Percentiles rank a stretch among this genome's conserved stretches.
Evolutionary conservation across 768 basidiomycete species (phyloP).

Genomic region (Suillus paluster): DNA sequence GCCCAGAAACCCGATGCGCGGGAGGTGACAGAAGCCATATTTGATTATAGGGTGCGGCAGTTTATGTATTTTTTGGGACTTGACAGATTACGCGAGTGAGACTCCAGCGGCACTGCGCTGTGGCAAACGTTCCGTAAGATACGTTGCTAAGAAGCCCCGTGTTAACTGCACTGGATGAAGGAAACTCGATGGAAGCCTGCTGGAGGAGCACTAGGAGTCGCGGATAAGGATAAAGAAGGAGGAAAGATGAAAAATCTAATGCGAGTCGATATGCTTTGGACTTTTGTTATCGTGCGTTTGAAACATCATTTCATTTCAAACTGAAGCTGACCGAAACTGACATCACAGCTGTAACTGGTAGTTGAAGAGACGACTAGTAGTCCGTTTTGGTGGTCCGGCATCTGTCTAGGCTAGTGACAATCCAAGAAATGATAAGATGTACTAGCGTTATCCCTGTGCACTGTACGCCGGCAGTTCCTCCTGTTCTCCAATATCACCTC

Average conservation of each 20-base stretch:
- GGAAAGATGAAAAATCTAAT: background rate
- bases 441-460: conserved; percentile 3
- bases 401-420: background rate
- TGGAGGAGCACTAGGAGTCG: background rate
- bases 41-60: background rate
- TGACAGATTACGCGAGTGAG: conserved; percentile 12
- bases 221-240: background rate
- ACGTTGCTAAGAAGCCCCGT: background rate
- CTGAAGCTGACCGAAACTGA: background rate
- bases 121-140: background rate
- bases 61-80: background rate
- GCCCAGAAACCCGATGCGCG: conserved; percentile 57
- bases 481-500: conserved; percentile 32
- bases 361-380: background rate
- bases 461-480: conserved; percentile 49
- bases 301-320: background rate
- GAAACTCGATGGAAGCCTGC: background rate
- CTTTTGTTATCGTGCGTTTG: background rate
- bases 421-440: background rate
- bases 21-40: conserved; percentile 48
- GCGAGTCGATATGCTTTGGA: background rate
- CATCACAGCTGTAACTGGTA: background rate
- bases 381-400: background rate
- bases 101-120: too few species aligned
- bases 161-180: background rate